Evolutionary conservation across 305 asterid genomes (phyloP).

Genomic region (Fraxinus sp.): DNA sequence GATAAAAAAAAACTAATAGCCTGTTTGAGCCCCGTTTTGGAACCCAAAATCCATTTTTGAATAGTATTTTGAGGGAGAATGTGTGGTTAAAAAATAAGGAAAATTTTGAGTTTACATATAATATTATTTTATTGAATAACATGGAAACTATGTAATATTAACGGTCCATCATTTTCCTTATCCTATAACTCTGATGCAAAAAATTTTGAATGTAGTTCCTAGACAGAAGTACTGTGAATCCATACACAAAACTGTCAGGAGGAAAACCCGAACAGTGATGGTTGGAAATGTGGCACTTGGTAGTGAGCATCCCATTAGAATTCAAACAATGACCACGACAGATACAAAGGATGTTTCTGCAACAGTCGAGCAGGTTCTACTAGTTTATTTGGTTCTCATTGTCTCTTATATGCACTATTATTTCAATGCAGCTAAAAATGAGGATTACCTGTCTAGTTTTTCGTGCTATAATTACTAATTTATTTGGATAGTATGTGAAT

Average conservation of each 20-base stretch:
- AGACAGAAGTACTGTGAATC: conserved; percentile 95
- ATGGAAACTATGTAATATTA: background rate
- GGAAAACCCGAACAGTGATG: conserved; percentile 95
- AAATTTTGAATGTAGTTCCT: conserved; percentile 63
- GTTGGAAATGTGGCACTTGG: conserved; percentile 97
- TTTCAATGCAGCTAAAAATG: background rate
- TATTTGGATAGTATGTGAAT: background rate
- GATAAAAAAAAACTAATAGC: background rate
- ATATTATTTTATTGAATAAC: background rate
- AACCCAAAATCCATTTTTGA: background rate
- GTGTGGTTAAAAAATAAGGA: background rate
- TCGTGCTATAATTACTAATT: background rate
- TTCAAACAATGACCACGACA: conserved; percentile 98
- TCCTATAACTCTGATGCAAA: conserved; percentile 21
- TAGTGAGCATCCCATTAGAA: conserved; percentile 92
- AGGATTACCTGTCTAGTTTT: background rate
- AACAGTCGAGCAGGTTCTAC: conserved; percentile 90
- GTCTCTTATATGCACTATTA: background rate
- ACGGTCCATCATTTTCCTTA: background rate
- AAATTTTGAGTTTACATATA: background rate
- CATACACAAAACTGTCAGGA: conserved; percentile 78
- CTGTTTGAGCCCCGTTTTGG: background rate
- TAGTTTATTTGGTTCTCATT: conserved; percentile 8
- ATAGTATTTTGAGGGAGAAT: background rate
- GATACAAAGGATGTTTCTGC: conserved; percentile 96